A percentile compares a stretch with the other conserved stretches of the same genome.
Conservation (phyloP, 2,329 filamentous ascomycete species). For the Hymenoscyphus repandus region DNA sequence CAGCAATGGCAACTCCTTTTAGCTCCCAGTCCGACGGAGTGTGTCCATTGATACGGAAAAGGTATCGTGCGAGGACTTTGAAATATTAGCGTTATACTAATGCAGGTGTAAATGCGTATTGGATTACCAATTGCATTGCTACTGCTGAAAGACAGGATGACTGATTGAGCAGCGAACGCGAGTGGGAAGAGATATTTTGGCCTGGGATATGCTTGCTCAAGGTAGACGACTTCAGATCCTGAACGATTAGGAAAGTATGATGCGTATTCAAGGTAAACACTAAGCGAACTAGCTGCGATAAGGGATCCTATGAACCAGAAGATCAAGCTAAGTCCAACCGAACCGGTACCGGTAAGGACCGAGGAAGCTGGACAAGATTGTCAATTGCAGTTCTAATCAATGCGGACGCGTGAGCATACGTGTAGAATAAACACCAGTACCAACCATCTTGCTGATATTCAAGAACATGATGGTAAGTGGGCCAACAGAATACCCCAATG, state of each 20-base stretch:
- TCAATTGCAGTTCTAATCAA: not conserved
- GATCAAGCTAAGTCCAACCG: slow-evolving; percentile 55
- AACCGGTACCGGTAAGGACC: slow-evolving; percentile 55
- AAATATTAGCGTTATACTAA: not conserved
- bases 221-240: slow-evolving; percentile 61
- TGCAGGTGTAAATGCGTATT: not conserved
- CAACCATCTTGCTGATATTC: slow-evolving; percentile 59
- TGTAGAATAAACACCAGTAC: slow-evolving; percentile 60
- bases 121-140: slow-evolving; percentile 51
- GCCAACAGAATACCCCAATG: slow-evolving; percentile 54
- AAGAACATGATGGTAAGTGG: slow-evolving; percentile 50
- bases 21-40: slow-evolving; percentile 54
- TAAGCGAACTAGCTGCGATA: slow-evolving; percentile 37
- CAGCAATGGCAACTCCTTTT: slow-evolving; percentile 60
- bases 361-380: slow-evolving; percentile 42
- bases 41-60: slow-evolving; percentile 51
- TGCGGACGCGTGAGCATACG: slow-evolving; percentile 37
- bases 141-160: slow-evolving; percentile 60
- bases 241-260: slow-evolving; percentile 63
- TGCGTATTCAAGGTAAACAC: slow-evolving; percentile 57
- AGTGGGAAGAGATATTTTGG: slow-evolving; percentile 61
- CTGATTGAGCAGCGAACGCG: slow-evolving; percentile 58
- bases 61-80: slow-evolving; percentile 53
- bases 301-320: slow-evolving; percentile 61
- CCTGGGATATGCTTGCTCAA: slow-evolving; percentile 62